Evolutionary conservation across 2,329 filamentous ascomycete species (phyloP).

Genomic region (Phaeoacremonium minimum): DNA sequence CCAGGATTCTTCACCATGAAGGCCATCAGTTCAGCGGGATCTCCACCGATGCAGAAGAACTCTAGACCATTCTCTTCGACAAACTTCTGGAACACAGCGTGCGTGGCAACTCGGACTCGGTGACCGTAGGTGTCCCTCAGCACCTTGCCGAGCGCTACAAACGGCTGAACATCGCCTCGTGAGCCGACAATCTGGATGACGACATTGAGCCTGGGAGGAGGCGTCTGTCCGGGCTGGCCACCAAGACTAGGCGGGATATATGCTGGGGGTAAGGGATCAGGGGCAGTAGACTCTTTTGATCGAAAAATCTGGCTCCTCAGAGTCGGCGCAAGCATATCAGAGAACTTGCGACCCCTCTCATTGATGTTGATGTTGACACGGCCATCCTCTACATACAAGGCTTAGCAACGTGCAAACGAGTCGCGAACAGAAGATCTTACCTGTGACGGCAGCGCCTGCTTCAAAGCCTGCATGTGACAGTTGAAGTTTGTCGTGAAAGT

Average conservation of each 20-base stretch:
- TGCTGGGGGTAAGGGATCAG: constrained; percentile 52
- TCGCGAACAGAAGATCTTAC: constrained; percentile 24
- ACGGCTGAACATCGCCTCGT: constrained; percentile 72
- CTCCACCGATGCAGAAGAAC: constrained; percentile 73
- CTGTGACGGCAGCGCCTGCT: constrained; percentile 55
- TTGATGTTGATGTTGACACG: constrained; percentile 77
- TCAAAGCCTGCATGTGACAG: constrained; percentile 60
- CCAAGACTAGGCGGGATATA: constrained; percentile 73
- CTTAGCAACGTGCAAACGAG: not conserved
- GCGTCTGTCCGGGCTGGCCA: constrained; percentile 53
- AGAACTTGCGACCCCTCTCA: constrained; percentile 62
- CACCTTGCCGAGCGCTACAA: constrained; percentile 64
- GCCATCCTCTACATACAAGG: constrained; percentile 56
- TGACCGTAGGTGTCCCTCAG: constrained; percentile 64
- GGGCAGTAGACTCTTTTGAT: constrained; percentile 31
- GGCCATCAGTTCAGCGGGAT: constrained; percentile 73
- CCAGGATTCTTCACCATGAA: constrained; percentile 92
- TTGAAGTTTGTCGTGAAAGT: constrained; percentile 49
- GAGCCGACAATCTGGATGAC: constrained; percentile 74
- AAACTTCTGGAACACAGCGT: constrained; percentile 63
- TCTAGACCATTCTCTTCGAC: constrained; percentile 68
- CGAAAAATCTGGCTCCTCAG: constrained; percentile 53
- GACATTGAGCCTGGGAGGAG: constrained; percentile 59
- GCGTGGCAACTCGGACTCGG: constrained; percentile 69
- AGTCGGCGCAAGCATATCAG: constrained; percentile 63